Conservation (phyloP, 2,329 filamentous ascomycete species). For the Aspergillus ruber region DNA sequence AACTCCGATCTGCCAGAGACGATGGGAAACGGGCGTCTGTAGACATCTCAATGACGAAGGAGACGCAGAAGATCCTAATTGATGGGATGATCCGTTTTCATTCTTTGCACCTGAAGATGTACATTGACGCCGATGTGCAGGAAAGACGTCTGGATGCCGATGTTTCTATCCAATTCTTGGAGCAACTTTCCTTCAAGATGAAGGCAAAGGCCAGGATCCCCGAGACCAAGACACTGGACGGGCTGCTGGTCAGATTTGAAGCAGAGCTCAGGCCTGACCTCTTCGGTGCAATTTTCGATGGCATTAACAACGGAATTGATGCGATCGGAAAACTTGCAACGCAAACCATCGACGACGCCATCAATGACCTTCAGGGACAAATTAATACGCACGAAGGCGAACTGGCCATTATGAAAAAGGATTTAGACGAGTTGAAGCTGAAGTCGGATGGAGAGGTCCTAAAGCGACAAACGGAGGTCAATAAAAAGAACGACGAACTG, state of each 20-base stretch:
- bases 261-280: not conserved
- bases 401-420: not conserved
- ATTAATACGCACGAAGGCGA: not conserved
- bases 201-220: not conserved
- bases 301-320: not conserved
- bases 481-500: not conserved
- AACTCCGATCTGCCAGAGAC: not conserved
- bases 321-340: not conserved
- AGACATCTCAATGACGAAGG: not conserved
- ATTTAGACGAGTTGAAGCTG: not conserved
- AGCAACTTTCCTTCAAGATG: not conserved
- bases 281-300: not conserved
- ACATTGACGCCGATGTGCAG: not conserved
- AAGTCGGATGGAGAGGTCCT: not conserved
- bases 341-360: not conserved
- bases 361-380: not conserved
- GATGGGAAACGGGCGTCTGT: not conserved
- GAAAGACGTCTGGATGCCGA: constrained; percentile 1
- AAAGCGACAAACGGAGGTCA: not conserved
- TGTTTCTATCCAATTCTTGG: not conserved
- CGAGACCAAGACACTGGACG: not conserved
- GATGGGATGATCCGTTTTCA: not conserved
- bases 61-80: not conserved
- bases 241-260: not conserved
- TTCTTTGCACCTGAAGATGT: not conserved